A percentile compares a stretch with the other conserved stretches of the same genome.
phyloP scores from a whole-genome alignment of 768 basidiomycete species.

The Podaxis sp. region DNA sequence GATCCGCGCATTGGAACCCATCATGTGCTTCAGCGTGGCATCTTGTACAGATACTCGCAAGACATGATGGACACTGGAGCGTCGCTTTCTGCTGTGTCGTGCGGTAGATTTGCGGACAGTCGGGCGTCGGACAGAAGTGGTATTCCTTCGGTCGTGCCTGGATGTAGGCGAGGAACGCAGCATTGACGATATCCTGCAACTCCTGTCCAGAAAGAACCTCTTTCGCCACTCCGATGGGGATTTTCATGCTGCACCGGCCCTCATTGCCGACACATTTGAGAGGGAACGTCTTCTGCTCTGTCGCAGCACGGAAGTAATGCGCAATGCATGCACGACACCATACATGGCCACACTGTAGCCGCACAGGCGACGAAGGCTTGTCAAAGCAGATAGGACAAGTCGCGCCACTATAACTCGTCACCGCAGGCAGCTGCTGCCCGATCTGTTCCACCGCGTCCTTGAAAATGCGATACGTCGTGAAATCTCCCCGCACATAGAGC shows the following conservation, averaged over 20 bases:
- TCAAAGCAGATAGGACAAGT: conserved; percentile 71
- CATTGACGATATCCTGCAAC: conserved; percentile 50
- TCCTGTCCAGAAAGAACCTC: conserved; percentile 45
- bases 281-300: conserved; percentile 60
- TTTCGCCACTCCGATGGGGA: conserved; percentile 50
- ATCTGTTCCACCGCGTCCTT: conserved; percentile 30
- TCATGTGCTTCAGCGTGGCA: conserved; percentile 61
- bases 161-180: conserved; percentile 59
- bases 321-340: conserved; percentile 65
- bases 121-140: conserved; percentile 74
- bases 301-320: conserved; percentile 53
- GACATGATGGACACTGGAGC: conserved; percentile 69
- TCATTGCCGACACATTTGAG: conserved; percentile 67
- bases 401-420: conserved; percentile 7
- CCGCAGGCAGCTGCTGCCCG: conserved; percentile 32
- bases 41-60: conserved; percentile 60
- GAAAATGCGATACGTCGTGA: conserved; percentile 22
- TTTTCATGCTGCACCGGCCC: conserved; percentile 50
- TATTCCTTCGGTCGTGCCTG: conserved; percentile 58
- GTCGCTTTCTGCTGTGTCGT: conserved; percentile 28
- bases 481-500: conserved; percentile 55
- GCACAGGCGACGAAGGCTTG: conserved; percentile 45
- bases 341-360: conserved; percentile 58
- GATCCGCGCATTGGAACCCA: conserved; percentile 59
- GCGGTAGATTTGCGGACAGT: conserved; percentile 74